Percentiles rank a stretch among this genome's conserved stretches.
These are phyloP conservation scores for Saturnispora serradocipensis DNA, from an alignment of 805 yeast genomes.

Conservation along the genomic window DNA sequence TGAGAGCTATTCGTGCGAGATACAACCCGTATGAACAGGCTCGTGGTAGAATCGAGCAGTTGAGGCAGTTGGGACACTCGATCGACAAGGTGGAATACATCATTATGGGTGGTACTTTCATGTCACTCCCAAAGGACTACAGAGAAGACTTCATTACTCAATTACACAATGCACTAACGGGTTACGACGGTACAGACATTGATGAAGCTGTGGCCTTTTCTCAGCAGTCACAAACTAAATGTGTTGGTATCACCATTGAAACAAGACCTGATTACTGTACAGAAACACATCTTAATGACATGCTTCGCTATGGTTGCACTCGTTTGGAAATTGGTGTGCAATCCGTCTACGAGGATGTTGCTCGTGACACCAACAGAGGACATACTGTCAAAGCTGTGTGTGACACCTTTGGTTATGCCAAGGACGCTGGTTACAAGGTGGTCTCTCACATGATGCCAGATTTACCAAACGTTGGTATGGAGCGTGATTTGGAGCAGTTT, in stretches of 20 bases:
- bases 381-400: conserved; percentile 95
- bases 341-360: conserved; percentile 95
- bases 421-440: conserved; percentile 96
- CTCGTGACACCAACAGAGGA: conserved; percentile 96
- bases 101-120: conserved; percentile 98
- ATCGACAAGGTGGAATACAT: conserved; percentile 97
- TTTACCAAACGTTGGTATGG: conserved; percentile 97
- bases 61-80: conserved; percentile 89
- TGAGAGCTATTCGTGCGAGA: conserved; percentile 98
- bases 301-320: conserved; percentile 95
- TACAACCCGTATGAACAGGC: conserved; percentile 99
- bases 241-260: conserved; percentile 97
- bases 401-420: conserved; percentile 91
- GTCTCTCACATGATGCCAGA: conserved; percentile 99
- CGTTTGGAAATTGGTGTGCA: conserved; percentile 96
- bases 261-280: conserved; percentile 98
- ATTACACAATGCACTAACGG: conserved; percentile 90
- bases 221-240: conserved; percentile 90
- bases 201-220: conserved; percentile 88
- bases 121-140: conserved; percentile 86
- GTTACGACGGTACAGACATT: conserved; percentile 75
- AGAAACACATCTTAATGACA: conserved; percentile 87
- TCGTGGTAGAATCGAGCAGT: conserved; percentile 92
- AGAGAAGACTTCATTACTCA: conserved; percentile 84
- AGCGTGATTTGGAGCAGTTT: conserved; percentile 92